Percentiles rank a stretch among this genome's conserved stretches.
These are phyloP conservation scores for Obelidium mucronatum DNA, from an alignment of 192 early-diverging fungal species.

Conservation along the genomic window DNA sequence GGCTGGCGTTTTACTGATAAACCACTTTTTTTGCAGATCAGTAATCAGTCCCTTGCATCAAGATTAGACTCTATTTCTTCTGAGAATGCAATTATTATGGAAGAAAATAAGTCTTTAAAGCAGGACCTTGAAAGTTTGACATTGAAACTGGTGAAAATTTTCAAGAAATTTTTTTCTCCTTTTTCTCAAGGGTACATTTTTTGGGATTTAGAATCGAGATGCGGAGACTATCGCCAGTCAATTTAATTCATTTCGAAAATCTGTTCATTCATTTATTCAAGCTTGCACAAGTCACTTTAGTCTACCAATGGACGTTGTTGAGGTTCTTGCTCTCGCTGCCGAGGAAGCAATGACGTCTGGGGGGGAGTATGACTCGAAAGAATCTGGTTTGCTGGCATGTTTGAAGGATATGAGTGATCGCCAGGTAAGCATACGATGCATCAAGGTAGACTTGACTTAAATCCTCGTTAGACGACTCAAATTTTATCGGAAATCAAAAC, in stretches of 20 bases:
- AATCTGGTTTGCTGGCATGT: not conserved
- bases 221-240: not conserved
- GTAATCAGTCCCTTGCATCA: not conserved
- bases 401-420: not conserved
- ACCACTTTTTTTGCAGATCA: not conserved
- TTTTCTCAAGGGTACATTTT: too few relatives aligned
- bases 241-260: not conserved
- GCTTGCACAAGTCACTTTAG: not conserved
- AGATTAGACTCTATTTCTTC: not conserved
- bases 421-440: not conserved
- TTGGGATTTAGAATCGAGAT: not conserved
- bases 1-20: not conserved
- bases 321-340: not conserved
- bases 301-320: not conserved
- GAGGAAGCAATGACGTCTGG: not conserved
- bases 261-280: not conserved
- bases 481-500: not conserved
- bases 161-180: too few relatives aligned
- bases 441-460: not conserved
- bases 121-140: not conserved
- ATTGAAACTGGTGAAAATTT: not conserved
- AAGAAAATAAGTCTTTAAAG: slow-evolving; percentile 1
- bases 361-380: slow-evolving; percentile 1
- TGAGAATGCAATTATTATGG: not conserved
- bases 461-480: not conserved